These are phyloP conservation scores for Cytospora leucostoma DNA, from an alignment of 2,329 filamentous ascomycete genomes.

Conservation along the genomic window DNA sequence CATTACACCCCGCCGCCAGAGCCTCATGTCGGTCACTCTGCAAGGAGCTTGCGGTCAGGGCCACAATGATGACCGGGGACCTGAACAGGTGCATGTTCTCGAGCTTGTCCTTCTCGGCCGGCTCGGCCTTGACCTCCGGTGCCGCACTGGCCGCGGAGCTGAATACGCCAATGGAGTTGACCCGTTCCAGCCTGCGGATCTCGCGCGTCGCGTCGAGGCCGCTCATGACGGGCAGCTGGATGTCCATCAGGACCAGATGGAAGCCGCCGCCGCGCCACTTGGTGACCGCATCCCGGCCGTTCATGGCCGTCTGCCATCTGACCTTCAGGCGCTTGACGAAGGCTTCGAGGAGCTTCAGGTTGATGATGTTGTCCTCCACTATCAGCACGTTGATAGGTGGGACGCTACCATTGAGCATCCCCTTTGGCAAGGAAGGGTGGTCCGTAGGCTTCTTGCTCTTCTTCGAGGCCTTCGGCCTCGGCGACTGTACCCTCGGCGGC, in stretches of 20 bases:
- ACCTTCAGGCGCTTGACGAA: constrained; percentile 97
- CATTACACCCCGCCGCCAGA: constrained; percentile 92
- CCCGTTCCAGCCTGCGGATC: constrained; percentile 82
- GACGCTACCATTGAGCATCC: constrained; percentile 76
- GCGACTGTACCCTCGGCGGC: constrained; percentile 51
- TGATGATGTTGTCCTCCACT: constrained; percentile 98
- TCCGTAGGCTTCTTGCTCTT: constrained; percentile 56
- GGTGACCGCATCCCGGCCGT: constrained; percentile 86
- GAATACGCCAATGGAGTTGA: constrained; percentile 93
- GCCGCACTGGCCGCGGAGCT: constrained; percentile 60
- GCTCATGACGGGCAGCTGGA: constrained; percentile 95
- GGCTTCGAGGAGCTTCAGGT: constrained; percentile 86
- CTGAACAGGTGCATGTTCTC: constrained; percentile 77
- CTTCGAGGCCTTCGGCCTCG: constrained; percentile 49
- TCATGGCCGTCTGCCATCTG: constrained; percentile 95
- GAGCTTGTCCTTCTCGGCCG: constrained; percentile 68
- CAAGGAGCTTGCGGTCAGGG: constrained; percentile 88
- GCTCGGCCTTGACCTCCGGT: constrained; percentile 48
- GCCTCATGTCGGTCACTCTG: constrained; percentile 96
- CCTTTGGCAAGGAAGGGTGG: constrained; percentile 54
- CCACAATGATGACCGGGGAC: constrained; percentile 96
- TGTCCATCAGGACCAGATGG: constrained; percentile 97
- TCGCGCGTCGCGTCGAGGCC: constrained; percentile 93
- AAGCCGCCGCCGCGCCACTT: constrained; percentile 94
- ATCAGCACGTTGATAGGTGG: constrained; percentile 97